phyloP scores from a whole-genome alignment of 2,329 filamentous ascomycete species.

The Aspergillus udagawae region DNA sequence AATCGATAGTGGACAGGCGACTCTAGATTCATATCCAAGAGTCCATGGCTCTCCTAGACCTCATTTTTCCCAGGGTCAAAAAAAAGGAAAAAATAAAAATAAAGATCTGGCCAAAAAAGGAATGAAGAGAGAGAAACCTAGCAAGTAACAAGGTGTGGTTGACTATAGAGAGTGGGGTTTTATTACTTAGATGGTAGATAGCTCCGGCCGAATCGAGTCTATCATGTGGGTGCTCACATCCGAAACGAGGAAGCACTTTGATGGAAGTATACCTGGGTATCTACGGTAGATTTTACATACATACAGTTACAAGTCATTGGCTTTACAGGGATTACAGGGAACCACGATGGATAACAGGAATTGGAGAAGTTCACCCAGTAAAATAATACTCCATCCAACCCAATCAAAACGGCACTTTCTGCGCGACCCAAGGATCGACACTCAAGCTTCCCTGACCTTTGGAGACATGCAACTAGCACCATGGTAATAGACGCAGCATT shows the following conservation, averaged over 20 bases:
- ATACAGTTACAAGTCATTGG: not conserved
- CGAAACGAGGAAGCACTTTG: too few relatives aligned
- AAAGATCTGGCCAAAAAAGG: not conserved
- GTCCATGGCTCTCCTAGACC: not conserved
- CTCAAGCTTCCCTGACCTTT: not conserved
- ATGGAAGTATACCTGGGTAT: not conserved
- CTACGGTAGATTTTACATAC: not conserved
- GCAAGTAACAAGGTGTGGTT: not conserved
- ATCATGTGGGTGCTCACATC: not conserved
- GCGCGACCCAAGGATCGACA: not conserved
- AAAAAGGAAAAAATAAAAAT: not conserved
- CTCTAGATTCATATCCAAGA: not conserved
- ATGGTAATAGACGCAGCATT: not conserved
- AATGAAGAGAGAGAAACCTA: not conserved
- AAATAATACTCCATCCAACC: not conserved
- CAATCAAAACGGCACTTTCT: not conserved
- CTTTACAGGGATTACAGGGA: not conserved
- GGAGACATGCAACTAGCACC: not conserved
- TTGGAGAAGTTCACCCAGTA: not conserved
- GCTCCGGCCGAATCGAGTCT: not conserved
- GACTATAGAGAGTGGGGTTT: not conserved
- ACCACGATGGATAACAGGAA: not conserved
- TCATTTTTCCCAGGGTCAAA: not conserved
- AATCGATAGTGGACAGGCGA: not conserved
- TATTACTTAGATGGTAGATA: not conserved